Evolutionary conservation across 495 filamentous ascomycete genomes (phyloP), one percentile per base, ranked within the genome.

Genomic region (Lophiostoma macrostomum): DNA sequence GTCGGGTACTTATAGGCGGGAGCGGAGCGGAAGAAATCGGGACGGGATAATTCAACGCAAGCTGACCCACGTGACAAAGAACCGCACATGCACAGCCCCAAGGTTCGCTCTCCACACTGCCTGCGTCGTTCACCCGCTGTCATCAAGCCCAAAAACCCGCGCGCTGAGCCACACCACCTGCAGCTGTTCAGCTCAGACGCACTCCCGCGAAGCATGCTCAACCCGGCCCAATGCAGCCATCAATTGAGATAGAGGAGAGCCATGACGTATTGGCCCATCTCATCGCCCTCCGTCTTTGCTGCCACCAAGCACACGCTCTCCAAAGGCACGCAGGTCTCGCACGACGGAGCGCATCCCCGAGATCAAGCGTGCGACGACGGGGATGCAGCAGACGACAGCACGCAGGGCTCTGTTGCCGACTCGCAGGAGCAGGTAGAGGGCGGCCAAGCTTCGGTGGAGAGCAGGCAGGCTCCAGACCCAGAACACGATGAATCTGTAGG

Each of bases 241-340:
- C 50, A 31, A 54, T 42, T 53, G 43, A 20, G 31, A 49, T 50
- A 57, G 45, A 57, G 22, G 37, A 19, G 45, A 30, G 58, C 58
- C 58, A 63, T 63, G 60, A 63, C 60, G 60, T 63, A 63, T 48
- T 63, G 60, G 60, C 60, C 60, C 25, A 52, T 63, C 24, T 58
- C 53, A 16, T 57, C 60, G 29, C 60, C 60, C 34, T 58, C 60
- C 28, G 60, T 63, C 16, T 58, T 54, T 32, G 54, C 69, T 18
- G 53, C 65, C 34, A 58, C 53, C 40, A 69, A 67, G 50, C 60
- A 67, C n/a, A 56, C 57, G 35, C 39, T 42, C 24, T 22, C 30
- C 25, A 28, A 45, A n/a, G 20, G 27, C 34, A 11, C 35, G 8
- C 14, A 32, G 0, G 38, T 29, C 18, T 58, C 54, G 12, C 20